These are phyloP conservation scores for Croton setiger DNA, from an alignment of 441 rosid species.

Conservation along the genomic window DNA sequence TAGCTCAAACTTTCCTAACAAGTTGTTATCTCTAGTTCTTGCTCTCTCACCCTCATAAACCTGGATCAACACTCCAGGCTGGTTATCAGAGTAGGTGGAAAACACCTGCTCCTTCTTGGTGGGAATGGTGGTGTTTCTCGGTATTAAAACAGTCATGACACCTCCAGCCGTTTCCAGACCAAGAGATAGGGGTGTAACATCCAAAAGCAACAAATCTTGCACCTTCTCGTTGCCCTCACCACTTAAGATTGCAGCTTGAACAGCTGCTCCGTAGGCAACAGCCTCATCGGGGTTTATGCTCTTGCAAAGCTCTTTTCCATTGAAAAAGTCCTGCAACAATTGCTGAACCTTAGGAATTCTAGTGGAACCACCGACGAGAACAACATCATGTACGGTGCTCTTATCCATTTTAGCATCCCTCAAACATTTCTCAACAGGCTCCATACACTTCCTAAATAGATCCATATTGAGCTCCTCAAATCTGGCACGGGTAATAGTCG, in stretches of 20 bases:
- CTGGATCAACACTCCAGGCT: constrained; percentile 67
- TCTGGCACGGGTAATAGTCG: constrained; percentile 55
- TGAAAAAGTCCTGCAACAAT: constrained; percentile 69
- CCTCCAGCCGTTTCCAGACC: constrained; percentile 60
- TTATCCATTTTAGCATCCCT: constrained; percentile 80
- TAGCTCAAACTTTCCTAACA: constrained; percentile 73
- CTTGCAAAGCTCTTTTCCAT: constrained; percentile 80
- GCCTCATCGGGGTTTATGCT: constrained; percentile 76
- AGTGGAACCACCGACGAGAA: constrained; percentile 81
- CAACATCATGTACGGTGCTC: constrained; percentile 63
- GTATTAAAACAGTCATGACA: constrained; percentile 61
- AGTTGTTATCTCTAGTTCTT: constrained; percentile 63
- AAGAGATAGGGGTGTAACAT: constrained; percentile 54
- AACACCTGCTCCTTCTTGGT: constrained; percentile 64
- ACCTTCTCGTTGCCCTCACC: constrained; percentile 76
- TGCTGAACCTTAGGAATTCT: constrained; percentile 80
- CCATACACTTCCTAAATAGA: constrained; percentile 75
- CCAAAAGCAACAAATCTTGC: constrained; percentile 57
- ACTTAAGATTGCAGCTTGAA: constrained; percentile 69
- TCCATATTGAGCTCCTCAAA: constrained; percentile 74
- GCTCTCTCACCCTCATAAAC: constrained; percentile 75
- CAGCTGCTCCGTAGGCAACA: constrained; percentile 82
- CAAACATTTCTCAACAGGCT: constrained; percentile 71
- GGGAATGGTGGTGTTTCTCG: constrained; percentile 69
- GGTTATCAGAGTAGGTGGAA: constrained; percentile 69